Evolutionary conservation across 371 early-diverging fungal species (phyloP), one percentile per base, ranked within the genome.

Genomic region (Circinella umbellata): DNA sequence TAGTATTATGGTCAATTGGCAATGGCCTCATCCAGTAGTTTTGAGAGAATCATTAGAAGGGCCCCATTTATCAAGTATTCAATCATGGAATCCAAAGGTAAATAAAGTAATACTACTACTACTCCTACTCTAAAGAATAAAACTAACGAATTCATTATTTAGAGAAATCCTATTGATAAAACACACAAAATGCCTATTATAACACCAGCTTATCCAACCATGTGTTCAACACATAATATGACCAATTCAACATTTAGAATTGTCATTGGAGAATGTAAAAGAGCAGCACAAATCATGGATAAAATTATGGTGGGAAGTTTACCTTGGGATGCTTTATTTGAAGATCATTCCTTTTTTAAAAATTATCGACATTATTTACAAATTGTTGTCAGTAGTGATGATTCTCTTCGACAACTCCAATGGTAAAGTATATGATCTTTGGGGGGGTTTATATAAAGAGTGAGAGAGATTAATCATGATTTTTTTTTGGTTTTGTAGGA

Each of bases 201-300:
- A 69, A 99, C 99, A 15, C 99, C 99, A 6, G 99, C 98, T 0
- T 99, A 99, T 78, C 99, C 99, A 17, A 95, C 98, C n/a, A 99
- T 99, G 97, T 99, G 99, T 78, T 91, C 99, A 1, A 99, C 99
- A 0, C 99, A 99, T 82, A 99, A 99, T 75, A 98, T 99, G 14
- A 94, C 96, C 0, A 83, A 84, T 47, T 98, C 98, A 1, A 99
- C 99, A 0, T 88, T 90, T 39, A 74, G 71, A 9, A 90, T 99
- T n/a, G 95, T 97, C 72, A 90, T 89, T n/a, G 86, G 86, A 18
- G 99, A 99, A 86, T 93, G 99, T 68, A 86, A 89, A 71, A 86
- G 92, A 46, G 90, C 88, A 63, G 74, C 70, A 47, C 91, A 91
- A 13, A 84, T 96, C 27, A 87, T 90, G 8, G 90, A 92, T 47